Evolutionary conservation across 768 basidiomycete genomes (phyloP).

Genomic region (Rhodosporidiobolus sp.): DNA sequence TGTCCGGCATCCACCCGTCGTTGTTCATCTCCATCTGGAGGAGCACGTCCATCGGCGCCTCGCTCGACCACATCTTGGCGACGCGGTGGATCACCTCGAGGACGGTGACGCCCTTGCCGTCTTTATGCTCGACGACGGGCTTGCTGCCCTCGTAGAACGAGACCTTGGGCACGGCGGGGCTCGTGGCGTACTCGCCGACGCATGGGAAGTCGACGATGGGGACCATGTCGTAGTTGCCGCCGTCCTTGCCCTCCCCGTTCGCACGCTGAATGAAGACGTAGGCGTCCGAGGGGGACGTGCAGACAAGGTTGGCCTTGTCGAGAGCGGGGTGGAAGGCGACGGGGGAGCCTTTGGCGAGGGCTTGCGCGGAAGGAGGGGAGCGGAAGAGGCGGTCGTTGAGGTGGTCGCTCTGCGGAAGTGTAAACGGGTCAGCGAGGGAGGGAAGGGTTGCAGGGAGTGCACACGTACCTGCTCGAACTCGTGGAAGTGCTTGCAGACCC

Average conservation of each 20-base stretch:
- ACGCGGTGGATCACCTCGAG: neutral
- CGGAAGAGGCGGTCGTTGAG: constrained; percentile 6
- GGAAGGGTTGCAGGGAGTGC: neutral
- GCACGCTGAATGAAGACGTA: too few species aligned
- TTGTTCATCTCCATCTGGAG: too few species aligned
- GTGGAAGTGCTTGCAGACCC: constrained; percentile 12
- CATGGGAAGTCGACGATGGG: too few species aligned
- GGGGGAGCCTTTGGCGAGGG: neutral
- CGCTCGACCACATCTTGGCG: constrained; percentile 7
- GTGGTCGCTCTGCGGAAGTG: neutral
- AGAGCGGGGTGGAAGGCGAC: neutral
- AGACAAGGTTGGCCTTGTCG: neutral
- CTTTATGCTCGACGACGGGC: neutral
- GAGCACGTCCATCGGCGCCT: too few species aligned
- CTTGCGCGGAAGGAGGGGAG: neutral
- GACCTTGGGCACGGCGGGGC: neutral
- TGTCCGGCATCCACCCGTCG: too few species aligned
- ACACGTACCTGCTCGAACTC: neutral
- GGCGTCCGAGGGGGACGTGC: neutral
- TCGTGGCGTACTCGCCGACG: constrained; percentile 9
- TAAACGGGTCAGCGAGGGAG: neutral
- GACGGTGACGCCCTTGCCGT: neutral
- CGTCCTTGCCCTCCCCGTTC: neutral
- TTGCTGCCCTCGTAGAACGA: neutral
- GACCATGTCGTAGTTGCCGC: too few species aligned